Conservation (phyloP, 2,329 filamentous ascomycete species). For the Hymenotorrendiella dingleyae region DNA sequence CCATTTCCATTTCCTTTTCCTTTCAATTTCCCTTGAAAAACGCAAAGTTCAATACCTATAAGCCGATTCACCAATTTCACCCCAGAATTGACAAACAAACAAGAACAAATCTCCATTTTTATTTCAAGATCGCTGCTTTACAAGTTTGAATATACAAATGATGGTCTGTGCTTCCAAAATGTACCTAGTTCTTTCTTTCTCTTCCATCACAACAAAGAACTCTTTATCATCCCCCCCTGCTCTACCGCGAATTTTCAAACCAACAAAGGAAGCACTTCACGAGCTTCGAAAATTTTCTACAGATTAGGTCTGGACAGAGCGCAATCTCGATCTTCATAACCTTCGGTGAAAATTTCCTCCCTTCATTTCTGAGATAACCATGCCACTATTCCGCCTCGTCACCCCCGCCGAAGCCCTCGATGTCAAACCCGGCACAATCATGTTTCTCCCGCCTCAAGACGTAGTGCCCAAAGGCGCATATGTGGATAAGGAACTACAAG, state of each 20-base stretch:
- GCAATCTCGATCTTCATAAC: too few species aligned
- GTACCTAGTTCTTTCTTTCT: not conserved
- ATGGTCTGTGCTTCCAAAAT: not conserved
- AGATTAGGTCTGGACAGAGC: too few species aligned
- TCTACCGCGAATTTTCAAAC: not conserved
- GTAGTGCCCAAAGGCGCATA: constrained; percentile 1
- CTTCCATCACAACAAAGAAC: not conserved
- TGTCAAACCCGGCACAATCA: constrained; percentile 12
- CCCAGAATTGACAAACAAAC: too few species aligned
- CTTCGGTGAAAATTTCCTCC: too few species aligned
- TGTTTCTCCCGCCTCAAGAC: constrained; percentile 15
- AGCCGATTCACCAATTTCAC: not conserved
- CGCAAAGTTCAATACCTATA: not conserved
- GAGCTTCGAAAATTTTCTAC: not conserved
- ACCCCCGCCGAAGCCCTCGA: constrained; percentile 1
- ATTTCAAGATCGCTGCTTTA: too few species aligned
- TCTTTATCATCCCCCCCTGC: not conserved
- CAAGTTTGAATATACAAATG: too few species aligned
- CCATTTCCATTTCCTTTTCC: too few species aligned
- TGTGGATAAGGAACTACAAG: constrained; percentile 1
- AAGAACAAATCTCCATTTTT: too few species aligned
- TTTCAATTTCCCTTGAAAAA: not conserved
- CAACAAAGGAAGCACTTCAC: not conserved
- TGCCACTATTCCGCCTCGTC: constrained; percentile 2
- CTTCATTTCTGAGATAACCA: too few species aligned